Percentiles rank a stretch among this genome's conserved stretches.
Evolutionary conservation across 2,329 filamentous ascomycete genomes (phyloP).

Genomic region (Cordyceps farinosa): DNA sequence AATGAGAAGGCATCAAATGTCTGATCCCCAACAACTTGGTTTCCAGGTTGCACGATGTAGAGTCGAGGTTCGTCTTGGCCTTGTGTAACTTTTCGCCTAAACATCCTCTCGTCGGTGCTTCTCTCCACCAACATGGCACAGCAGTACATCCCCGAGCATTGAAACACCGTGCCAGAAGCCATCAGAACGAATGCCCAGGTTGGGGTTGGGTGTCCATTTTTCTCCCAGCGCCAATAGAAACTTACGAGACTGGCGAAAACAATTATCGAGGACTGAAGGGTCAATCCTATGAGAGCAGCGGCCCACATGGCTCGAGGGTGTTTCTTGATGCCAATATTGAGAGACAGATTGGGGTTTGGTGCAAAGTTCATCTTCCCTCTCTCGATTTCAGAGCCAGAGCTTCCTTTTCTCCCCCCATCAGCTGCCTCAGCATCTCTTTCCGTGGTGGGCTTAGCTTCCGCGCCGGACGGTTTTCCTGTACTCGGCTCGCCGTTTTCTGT

Average conservation of each 20-base stretch:
- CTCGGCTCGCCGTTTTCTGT: not conserved
- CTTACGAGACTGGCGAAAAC: not conserved
- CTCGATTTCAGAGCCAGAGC: not conserved
- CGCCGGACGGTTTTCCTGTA: too few relatives aligned
- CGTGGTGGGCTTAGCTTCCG: too few relatives aligned
- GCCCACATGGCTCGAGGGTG: not conserved
- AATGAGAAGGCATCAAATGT: not conserved
- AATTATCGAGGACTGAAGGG: not conserved
- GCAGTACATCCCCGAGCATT: not conserved
- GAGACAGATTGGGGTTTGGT: not conserved
- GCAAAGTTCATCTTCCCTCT: not conserved
- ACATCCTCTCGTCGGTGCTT: not conserved
- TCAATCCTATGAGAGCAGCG: not conserved
- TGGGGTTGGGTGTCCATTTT: not conserved
- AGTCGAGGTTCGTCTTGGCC: not conserved
- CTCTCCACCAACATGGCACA: not conserved
- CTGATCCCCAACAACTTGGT: not conserved
- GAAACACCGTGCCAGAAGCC: not conserved
- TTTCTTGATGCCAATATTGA: not conserved
- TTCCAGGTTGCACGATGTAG: not conserved
- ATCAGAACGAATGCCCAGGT: not conserved
- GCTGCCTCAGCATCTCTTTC: too few relatives aligned
- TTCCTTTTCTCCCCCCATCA: too few relatives aligned
- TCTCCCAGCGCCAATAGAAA: not conserved
- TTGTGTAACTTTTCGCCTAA: not conserved